Base-by-base conservation (phyloP, 1,284 basidiomycete species). In the Vanrija sp. region DNA sequence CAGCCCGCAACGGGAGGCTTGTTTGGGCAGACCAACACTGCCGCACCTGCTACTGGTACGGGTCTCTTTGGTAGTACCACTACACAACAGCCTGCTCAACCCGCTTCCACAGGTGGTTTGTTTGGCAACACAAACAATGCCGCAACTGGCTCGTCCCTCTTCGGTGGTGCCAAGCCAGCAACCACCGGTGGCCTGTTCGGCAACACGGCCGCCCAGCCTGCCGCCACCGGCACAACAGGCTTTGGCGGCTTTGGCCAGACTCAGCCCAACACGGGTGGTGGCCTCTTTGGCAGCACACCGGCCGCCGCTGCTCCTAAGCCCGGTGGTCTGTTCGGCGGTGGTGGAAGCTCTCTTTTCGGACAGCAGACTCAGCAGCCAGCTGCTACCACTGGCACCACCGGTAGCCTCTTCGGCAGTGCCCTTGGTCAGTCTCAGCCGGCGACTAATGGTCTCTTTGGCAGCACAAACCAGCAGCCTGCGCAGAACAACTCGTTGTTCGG, bases 1-100 rank as follows among this genome's bases (percentile, higher is more conserved):
- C 63, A 67, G 48, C 59, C 69, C 3, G 54, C 67, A 50, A 52
- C 51, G 1, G 71, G 55, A 8, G 66, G 67, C 16, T 56, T 73
- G n/a, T 80, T 80, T 58, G 78, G 79, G 16, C 57, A 52, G 28
- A 58, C 57, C 40, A 64, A 64, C 69, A 39, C 46, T n/a, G 28
- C 54, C 14, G 55, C 65, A n/a, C 52, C 69, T 34, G 54, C 57
- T 15, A 59, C 58, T 25, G 71, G 68, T 57, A 59, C 75, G 7
- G 75, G 80, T 49, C 66, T 86, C n/a, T 86, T 87, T 62, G 81
- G 83, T 21, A 60, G 42, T 21, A 56, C 38, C 58, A 18, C 46
- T 49, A 26, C 66, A 63, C 28, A 29, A 14, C 52, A 46, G 38
- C 42, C 46, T 5, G 55, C 58, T 60, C 6, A 72, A 69, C 61